Base-by-base conservation (phyloP, 305 asterid genomes). In the Rubia peregrina region DNA sequence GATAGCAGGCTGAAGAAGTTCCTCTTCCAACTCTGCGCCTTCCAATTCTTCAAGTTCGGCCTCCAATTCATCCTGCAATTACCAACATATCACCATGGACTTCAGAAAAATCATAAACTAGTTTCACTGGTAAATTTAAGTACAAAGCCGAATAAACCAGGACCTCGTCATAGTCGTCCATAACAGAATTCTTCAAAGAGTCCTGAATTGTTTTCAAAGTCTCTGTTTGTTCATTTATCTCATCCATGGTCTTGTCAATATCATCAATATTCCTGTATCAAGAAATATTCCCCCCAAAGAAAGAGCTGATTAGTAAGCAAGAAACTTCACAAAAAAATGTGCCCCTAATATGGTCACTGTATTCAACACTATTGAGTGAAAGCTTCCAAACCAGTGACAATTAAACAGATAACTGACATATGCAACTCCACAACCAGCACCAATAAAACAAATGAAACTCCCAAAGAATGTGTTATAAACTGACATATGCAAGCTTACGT, bases 231-330 rank as follows among this genome's bases (percentile, higher is more conserved):
- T 84, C 88, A 59, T 81, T 84, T 68, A 84, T 84, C 74, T 84
- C 88, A 67, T 84, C 86, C 88, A 84, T 84, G 42, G 88, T 84
- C 83, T 84, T 84, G 76, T 84, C 88, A 64, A 84, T 85, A 22
- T 84, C 88, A 70, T 79, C 84, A 77, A 84, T 84, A 67, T 81
- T 82, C 59, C 86, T 84, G 83, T 53, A 70, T 69, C 19, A 71
- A 46, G 5, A 16, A 40, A 30, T 36, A 36, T 36, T 36, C 36
- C 38, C 10, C 53, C 21, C 42, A 42, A 56, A 43, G 57, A 2
- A 33, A 2, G 36, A 3, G 36, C 2, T 10, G 3, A 21, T 13
- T 43, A n/a, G 14, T 69, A 8, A 46, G 51, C 12, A 46, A 26
- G 17, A 46, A 3, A 30, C 4, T 55, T 33, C 9, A n/a, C 22